Base-by-base conservation (phyloP, 2,329 filamentous ascomycete genomes). In the Phyllachora maydis region DNA sequence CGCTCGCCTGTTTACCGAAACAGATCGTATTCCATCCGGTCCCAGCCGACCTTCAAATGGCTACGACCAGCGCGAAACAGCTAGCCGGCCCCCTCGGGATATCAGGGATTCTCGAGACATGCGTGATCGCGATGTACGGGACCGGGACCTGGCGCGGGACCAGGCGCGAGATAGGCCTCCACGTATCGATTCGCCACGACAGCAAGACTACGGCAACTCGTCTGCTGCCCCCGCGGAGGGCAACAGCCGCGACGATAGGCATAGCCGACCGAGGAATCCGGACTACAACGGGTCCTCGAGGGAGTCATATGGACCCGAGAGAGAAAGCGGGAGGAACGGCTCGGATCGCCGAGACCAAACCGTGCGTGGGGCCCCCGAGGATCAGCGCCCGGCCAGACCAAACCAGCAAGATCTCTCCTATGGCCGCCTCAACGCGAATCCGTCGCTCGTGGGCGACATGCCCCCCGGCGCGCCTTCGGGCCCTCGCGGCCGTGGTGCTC, bases 331-430 rank as follows among this genome's bases (percentile, higher is more conserved):
- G n/a, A n/a, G n/a, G n/a, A n/a, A n/a, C n/a, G n/a, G n/a, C n/a
- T n/a, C n/a, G n/a, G n/a, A n/a, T n/a, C n/a, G n/a, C n/a, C n/a
- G n/a, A n/a, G n/a, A n/a, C n/a, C n/a, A n/a, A n/a, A n/a, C n/a
- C n/a, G 3, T 23, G 26, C 19, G 23, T 14, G 11, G 45, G 35
- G 19, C 48, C 39, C 16, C 29, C 41, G 21, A 23, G 39, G 64
- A 69, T 15, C 33, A 46, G 3, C 60, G 67, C 21, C 55, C 63
- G 32, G 50, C 52, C 18, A 49, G 56, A 30, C 34, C 55, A 11
- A 50, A 48, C 26, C 56, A 62, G 29, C 58, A 66, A 32, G 66
- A 73, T 38, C 59, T 62, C 10, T 66, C 62, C 26, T 71, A 71
- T 34, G 67, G 67, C 14, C 61, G 67, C 3, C 49, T 73, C 22